Evolutionary conservation across 2,329 filamentous ascomycete species (phyloP).

Genomic region (Aspergillus brunneoviolaceus): DNA sequence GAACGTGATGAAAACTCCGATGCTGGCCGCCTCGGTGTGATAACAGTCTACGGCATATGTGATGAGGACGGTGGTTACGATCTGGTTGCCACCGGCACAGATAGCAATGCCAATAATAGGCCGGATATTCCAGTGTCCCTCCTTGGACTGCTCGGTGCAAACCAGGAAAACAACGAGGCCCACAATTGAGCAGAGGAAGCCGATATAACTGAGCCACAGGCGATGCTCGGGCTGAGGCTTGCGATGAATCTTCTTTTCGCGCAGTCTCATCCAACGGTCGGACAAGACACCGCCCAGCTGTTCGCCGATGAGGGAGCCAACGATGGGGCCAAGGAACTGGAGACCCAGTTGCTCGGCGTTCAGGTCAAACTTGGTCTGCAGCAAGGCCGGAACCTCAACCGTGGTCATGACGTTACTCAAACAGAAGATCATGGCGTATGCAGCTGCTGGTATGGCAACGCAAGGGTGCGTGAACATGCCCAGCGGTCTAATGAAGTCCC

Average conservation of each 20-base stretch:
- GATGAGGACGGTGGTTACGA: conserved; percentile 62
- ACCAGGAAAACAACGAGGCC: conserved; percentile 60
- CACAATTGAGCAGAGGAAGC: conserved; percentile 52
- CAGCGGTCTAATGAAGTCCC: conserved; percentile 56
- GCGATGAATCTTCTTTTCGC: conserved; percentile 30
- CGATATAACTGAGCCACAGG: conserved; percentile 59
- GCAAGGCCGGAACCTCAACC: conserved; percentile 61
- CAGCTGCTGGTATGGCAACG: conserved; percentile 53
- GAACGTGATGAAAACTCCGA: conserved; percentile 63
- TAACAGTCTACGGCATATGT: conserved; percentile 63
- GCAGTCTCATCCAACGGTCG: conserved; percentile 57
- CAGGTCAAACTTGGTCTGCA: conserved; percentile 56
- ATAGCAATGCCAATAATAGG: conserved; percentile 58
- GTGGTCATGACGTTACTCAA: conserved; percentile 56
- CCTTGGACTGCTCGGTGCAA: conserved; percentile 49
- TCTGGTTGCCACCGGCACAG: conserved; percentile 58
- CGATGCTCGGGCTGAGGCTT: conserved; percentile 54
- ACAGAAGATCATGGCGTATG: conserved; percentile 60
- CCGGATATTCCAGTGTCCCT: conserved; percentile 54
- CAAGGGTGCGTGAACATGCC: conserved; percentile 48
- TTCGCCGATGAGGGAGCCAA: conserved; percentile 61
- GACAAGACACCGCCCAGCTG: conserved; percentile 58
- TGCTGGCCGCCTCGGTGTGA: conserved; percentile 53
- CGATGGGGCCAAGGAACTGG: conserved; percentile 59
- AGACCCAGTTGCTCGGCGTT: conserved; percentile 60